Conservation (phyloP, 352 stramenopile genomes). For the Pythium volutum region DNA sequence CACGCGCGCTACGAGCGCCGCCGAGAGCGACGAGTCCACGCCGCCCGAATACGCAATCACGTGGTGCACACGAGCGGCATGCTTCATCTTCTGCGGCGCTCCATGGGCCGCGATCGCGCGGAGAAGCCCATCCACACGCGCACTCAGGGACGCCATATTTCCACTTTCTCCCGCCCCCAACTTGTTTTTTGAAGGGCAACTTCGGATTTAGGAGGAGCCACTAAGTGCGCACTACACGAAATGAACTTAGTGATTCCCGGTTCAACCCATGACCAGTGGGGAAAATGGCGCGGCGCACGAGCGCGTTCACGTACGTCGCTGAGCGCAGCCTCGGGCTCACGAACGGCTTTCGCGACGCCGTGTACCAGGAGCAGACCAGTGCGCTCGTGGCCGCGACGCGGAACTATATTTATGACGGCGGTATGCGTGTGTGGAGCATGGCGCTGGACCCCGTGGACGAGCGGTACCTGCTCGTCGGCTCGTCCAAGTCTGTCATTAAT, state of each 20-base stretch:
- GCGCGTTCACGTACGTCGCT: slow-evolving; percentile 50
- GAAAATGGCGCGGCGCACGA: slow-evolving; percentile 15
- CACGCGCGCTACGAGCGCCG: slow-evolving; percentile 84
- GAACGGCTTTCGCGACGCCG: slow-evolving; percentile 37
- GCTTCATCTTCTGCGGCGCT: neutral
- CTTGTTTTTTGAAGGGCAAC: slow-evolving; percentile 4
- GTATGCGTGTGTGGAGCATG: slow-evolving; percentile 62
- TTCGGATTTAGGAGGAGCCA: neutral
- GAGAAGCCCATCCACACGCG: slow-evolving; percentile 16
- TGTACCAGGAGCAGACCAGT: slow-evolving; percentile 30
- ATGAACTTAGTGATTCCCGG: neutral
- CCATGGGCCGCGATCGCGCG: slow-evolving; percentile 11
- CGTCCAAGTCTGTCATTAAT: slow-evolving; percentile 51
- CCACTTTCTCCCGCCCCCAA: neutral
- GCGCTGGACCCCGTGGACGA: slow-evolving; percentile 57
- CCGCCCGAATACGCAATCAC: slow-evolving; percentile 93
- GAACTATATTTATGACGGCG: slow-evolving; percentile 63
- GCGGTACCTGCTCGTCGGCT: slow-evolving; percentile 56
- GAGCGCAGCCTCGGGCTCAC: slow-evolving; percentile 51
- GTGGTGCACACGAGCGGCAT: slow-evolving; percentile 28
- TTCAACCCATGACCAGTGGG: slow-evolving; percentile 3
- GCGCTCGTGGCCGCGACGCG: slow-evolving; percentile 27
- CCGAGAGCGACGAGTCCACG: slow-evolving; percentile 94
- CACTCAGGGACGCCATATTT: neutral
- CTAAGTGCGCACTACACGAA: neutral